Evolutionary conservation across 768 basidiomycete species (phyloP), one percentile per base, ranked within the genome.

Genomic region (Boletus pseudopeckii): DNA sequence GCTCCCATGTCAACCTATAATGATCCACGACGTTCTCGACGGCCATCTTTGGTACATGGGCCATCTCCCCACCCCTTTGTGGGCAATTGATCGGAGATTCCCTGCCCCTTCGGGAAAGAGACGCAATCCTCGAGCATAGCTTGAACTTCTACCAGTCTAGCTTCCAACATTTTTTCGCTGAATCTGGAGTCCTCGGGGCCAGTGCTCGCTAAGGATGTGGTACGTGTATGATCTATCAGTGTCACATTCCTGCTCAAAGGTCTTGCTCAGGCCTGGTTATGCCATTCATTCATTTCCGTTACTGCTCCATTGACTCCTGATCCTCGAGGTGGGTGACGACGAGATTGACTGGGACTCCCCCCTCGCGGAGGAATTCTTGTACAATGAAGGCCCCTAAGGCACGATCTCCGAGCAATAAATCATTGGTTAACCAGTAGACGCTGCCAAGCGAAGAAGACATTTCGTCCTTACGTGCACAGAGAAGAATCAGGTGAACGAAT

Each of bases 331-430:
- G 62, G 2, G 71, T 74, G 26, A 75, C 50, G 4, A 68, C 67
- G 3, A 76, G n/a, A 0, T 70, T 62, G 26, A 68, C 64, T 0
- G 74, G 72, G 1, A 75, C 73, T 17, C 57, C 32, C 13, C 53
- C 42, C 8, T 55, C 55, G 49, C 74, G 75, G 30, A 76, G 65
- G 18, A 69, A 60, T 15, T 73, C 64, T 18, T 61, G 75, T 9
- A 73, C 53, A n/a, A 70, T 67, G 2, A 76, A 42, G 2, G 69
- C 60, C 24, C 69, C 62, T 2, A 71, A 74, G 7, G 72, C 75
- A 15, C 56, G 37, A 32, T 59, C 47, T 14, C 50, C 58, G 39
- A 71, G 75, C 18, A 76, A 68, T 22, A 72, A 61, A 10, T 73
- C 53, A n/a, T 60, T 56, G 55, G 73, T 65, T 3, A 74, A 37